Evolutionary conservation across 768 basidiomycete genomes (phyloP), one percentile per base, ranked within the genome.

Genomic region (Xerocomus brunneocitrinus): DNA sequence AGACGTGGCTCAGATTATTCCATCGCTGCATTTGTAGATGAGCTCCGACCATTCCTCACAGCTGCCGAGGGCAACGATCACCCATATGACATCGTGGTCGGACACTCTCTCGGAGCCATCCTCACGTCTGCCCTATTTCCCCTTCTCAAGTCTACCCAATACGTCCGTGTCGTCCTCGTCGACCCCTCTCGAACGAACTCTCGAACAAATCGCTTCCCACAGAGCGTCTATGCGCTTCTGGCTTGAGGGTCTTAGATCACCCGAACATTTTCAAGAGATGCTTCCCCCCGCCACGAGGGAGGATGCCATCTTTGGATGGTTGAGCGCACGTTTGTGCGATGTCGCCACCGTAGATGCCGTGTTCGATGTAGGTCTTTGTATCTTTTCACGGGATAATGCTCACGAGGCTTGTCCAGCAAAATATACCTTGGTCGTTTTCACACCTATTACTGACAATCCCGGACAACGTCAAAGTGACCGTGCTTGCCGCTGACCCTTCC

Each of bases 71-170:
- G 30, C 30, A 9, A 30, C 9, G 47, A 54, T n/a, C 47, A 31
- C 10, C 40, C 25, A 1, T 64, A 54, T 13, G 8, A 56, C 8
- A 16, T 64, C 40, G 38, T 69, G 13, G n/a, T 65, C 7, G 63
- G 58, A 7, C 47, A 59, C 32, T 67, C 66, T 8, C 38, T 65
- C 6, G 67, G 65, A 7, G 66, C 31, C 31, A 9, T 47, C 3
- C 0, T 65, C 3, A 47, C 62, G 2, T 2, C 14, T 10, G 53
- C 49, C 28, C 8, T 69, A 5, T 32, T 32, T 0, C 51, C 51
- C 19, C 24, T 60, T 7, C 44, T 68, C 36, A 49, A 58, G 6
- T 42, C 46, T 8, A 31, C 57, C 1, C 55, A 27, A 10, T 31
- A 48, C 0, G 50, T 59, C 35, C 42, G 38, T 0, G 58, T 66